Percentiles rank a stretch among this genome's conserved stretches.
phyloP scores from a whole-genome alignment of 768 basidiomycete species.

The Macrolepiota albuminosa region DNA sequence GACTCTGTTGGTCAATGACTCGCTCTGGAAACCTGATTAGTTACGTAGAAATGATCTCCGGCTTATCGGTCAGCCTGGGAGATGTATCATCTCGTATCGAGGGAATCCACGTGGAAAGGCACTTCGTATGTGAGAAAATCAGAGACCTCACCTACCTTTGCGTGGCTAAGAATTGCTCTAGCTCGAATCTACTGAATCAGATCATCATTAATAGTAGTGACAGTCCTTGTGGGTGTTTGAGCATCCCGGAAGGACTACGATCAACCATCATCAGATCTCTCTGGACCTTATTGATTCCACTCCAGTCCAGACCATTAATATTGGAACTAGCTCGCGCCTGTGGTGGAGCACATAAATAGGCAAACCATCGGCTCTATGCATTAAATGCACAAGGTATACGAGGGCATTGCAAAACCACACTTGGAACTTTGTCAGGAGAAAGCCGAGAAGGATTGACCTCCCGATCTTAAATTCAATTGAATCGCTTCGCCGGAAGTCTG shows the following conservation, averaged over 20 bases:
- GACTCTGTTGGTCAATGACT: not conserved
- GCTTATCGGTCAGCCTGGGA: not conserved
- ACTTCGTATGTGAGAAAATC: not conserved
- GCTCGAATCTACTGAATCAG: not conserved
- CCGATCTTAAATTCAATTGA: too few relatives aligned
- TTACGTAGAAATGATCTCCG: too few relatives aligned
- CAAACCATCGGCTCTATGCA: not conserved
- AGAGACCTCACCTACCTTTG: not conserved
- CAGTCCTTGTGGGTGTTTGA: not conserved
- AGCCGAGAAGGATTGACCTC: not conserved
- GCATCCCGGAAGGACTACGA: not conserved
- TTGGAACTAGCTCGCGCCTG: not conserved
- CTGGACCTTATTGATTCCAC: not conserved
- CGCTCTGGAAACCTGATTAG: not conserved
- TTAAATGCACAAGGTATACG: not conserved
- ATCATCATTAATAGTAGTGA: not conserved
- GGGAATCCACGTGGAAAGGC: not conserved
- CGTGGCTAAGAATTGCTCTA: not conserved
- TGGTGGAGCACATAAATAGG: not conserved
- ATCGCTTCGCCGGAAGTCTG: not conserved
- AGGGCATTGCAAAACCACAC: not conserved
- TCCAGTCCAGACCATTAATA: not conserved
- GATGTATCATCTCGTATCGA: not conserved
- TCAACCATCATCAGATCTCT: not conserved
- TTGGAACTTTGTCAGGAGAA: not conserved